Conservation (phyloP, 768 basidiomycete genomes). For the Russula sp. region DNA sequence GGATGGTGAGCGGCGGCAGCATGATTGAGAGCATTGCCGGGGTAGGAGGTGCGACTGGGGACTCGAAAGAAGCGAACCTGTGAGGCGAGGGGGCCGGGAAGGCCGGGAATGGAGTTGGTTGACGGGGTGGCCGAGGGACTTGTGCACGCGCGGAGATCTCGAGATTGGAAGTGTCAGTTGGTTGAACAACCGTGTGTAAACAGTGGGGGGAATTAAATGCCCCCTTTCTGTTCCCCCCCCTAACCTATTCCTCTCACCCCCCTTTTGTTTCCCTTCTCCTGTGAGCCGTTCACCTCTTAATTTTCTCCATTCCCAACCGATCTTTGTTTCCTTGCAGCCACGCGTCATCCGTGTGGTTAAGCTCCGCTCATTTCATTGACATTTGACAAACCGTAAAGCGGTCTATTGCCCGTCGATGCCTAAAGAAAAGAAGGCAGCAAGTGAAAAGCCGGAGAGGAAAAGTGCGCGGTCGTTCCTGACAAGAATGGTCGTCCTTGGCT, state of each 20-base stretch:
- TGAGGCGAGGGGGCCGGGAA: constrained; percentile 32
- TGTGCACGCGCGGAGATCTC: constrained; percentile 29
- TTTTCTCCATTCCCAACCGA: not conserved
- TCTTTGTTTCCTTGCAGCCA: not conserved
- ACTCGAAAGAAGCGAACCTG: constrained; percentile 46
- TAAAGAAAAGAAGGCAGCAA: constrained; percentile 29
- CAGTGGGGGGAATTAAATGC: constrained; percentile 26
- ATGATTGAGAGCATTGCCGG: constrained; percentile 68
- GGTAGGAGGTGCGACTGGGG: constrained; percentile 37
- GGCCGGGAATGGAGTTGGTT: not conserved
- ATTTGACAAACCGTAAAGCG: not conserved
- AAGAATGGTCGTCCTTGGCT: constrained; percentile 13
- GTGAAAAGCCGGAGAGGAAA: constrained; percentile 30
- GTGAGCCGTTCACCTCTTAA: constrained; percentile 1
- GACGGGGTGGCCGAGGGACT: constrained; percentile 25
- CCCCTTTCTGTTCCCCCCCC: constrained; percentile 35
- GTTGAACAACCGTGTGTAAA: constrained; percentile 26
- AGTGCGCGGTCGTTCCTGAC: constrained; percentile 12
- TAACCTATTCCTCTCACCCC: constrained; percentile 30
- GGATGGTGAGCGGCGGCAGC: constrained; percentile 77
- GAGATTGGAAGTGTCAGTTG: constrained; percentile 30
- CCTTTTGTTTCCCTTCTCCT: constrained; percentile 3
- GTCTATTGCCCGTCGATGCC: constrained; percentile 21
- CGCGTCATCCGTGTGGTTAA: constrained; percentile 14
- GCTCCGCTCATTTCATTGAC: not conserved